Conservation (phyloP, 148 eudicot species). For the Persicaria tinctoria region DNA sequence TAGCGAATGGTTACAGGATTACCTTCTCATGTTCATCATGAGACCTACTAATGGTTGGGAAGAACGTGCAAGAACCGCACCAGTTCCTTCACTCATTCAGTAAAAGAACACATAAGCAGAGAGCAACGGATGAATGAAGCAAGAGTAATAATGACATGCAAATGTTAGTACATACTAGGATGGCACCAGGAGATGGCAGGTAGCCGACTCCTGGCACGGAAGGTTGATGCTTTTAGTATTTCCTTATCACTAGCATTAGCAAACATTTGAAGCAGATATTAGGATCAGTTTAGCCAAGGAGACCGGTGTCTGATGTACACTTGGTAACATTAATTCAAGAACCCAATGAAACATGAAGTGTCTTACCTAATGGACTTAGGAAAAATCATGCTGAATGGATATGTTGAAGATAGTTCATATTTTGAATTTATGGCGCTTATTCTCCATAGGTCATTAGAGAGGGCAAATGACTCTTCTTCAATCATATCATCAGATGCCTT, state of each 20-base stretch:
- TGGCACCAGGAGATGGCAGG: conserved; percentile 92
- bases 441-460: conserved; percentile 80
- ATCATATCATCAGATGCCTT: conserved; percentile 43
- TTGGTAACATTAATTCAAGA: neutral
- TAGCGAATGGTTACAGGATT: neutral
- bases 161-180: conserved; percentile 38
- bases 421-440: conserved; percentile 67
- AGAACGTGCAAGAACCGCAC: conserved; percentile 97
- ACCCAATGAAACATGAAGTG: neutral
- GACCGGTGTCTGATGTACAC: neutral
- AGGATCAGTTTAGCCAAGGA: conserved; percentile 6
- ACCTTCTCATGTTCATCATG: conserved; percentile 99
- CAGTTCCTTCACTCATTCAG: conserved; percentile 42
- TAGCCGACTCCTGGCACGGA: conserved; percentile 81
- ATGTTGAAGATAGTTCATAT: conserved; percentile 69
- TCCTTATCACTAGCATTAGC: conserved; percentile 71
- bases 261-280: conserved; percentile 13
- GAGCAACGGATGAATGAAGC: neutral
- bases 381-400: conserved; percentile 88
- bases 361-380: conserved; percentile 82
- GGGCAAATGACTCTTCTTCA: conserved; percentile 66
- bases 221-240: conserved; percentile 76
- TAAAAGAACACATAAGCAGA: neutral
- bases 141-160: neutral
- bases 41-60: conserved; percentile 98